Conservation (phyloP, 1,284 basidiomycete species). For the Porphyrellus sp. region DNA sequence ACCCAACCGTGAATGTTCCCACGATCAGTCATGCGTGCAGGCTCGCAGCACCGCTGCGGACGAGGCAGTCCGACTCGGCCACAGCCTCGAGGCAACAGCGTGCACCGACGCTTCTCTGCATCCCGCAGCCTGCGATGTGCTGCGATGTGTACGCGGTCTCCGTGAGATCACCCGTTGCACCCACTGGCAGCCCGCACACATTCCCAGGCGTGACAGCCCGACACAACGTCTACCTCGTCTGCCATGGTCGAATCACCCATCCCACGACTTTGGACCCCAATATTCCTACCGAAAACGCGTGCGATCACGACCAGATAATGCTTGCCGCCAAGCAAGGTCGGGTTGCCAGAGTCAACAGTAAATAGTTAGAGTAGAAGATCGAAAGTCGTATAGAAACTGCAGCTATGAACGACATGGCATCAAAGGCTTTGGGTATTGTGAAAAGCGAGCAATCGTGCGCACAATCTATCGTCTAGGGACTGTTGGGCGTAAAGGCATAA, state of each 20-base stretch:
- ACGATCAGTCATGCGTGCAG: constrained; percentile 11
- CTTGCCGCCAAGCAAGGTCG: constrained; percentile 12
- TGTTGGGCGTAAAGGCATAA: constrained; percentile 48
- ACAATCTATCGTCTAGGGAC: constrained; percentile 33
- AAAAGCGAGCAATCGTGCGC: constrained; percentile 7
- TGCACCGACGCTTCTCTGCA: too few species aligned
- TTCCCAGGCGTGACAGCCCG: constrained; percentile 23
- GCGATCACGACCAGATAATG: constrained; percentile 19
- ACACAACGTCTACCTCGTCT: neutral
- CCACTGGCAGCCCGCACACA: constrained; percentile 4
- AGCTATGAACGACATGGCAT: constrained; percentile 14
- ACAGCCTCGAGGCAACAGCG: constrained; percentile 29
- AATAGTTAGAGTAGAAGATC: constrained; percentile 31
- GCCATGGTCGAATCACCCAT: neutral
- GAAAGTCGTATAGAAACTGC: constrained; percentile 24
- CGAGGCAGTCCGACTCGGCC: neutral
- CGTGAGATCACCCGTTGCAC: too few species aligned
- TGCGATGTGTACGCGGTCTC: constrained; percentile 13
- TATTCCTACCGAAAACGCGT: constrained; percentile 15
- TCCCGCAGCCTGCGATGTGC: too few species aligned
- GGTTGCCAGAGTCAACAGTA: constrained; percentile 19
- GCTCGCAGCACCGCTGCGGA: constrained; percentile 4
- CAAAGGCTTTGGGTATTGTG: constrained; percentile 3
- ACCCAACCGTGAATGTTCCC: constrained; percentile 18
- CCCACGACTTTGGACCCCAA: constrained; percentile 7